Evolutionary conservation across 192 early-diverging fungal species (phyloP).

Genomic region (Coemansia sp.): DNA sequence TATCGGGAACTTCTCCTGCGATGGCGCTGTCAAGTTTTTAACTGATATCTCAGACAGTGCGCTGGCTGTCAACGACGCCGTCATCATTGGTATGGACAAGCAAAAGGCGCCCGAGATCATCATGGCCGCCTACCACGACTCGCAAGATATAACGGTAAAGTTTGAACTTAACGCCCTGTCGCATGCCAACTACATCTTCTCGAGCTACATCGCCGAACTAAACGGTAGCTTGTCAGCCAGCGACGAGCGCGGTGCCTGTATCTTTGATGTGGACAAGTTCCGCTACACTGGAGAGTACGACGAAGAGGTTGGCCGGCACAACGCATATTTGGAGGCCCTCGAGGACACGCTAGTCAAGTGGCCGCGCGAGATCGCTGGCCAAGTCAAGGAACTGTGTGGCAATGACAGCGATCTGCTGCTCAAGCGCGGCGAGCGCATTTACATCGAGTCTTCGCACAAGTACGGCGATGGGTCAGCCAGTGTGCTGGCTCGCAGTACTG

Average conservation of each 20-base stretch:
- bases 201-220: constrained; percentile 24
- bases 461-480: constrained; percentile 64
- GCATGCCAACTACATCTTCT: constrained; percentile 75
- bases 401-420: constrained; percentile 51
- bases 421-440: constrained; percentile 78
- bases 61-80: constrained; percentile 71
- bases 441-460: constrained; percentile 91
- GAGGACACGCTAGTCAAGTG: constrained; percentile 58
- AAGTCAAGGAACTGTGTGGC: constrained; percentile 22
- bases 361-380: constrained; percentile 19
- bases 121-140: constrained; percentile 84
- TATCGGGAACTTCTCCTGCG: constrained; percentile 75
- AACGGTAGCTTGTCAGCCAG: background rate
- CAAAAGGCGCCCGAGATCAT: constrained; percentile 74
- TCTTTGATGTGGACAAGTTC: constrained; percentile 71
- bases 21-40: constrained; percentile 73
- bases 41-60: constrained; percentile 55
- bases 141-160: constrained; percentile 70
- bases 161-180: constrained; percentile 87
- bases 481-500: constrained; percentile 53
- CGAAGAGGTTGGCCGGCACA: constrained; percentile 70
- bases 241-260: background rate
- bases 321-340: constrained; percentile 73
- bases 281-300: constrained; percentile 79
- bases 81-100: constrained; percentile 86